phyloP scores from a whole-genome alignment of 1,284 basidiomycete species.

The Malassezia dermatis region DNA sequence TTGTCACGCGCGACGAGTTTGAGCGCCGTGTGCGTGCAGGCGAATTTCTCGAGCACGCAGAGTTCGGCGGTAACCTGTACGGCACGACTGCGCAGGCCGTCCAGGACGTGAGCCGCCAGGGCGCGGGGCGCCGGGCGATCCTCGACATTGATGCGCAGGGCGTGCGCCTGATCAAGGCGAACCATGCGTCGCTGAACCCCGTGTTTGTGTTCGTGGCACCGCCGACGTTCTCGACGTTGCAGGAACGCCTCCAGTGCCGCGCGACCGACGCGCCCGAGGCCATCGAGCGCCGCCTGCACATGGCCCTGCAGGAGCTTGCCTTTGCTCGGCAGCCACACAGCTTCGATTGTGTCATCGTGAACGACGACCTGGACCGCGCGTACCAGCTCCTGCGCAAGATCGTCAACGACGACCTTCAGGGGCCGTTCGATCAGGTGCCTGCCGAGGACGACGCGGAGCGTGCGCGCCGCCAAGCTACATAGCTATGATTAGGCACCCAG shows the following conservation, averaged over 20 bases:
- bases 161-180: constrained; percentile 59
- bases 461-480: background rate
- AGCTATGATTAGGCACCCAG: constrained; percentile 8
- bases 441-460: constrained; percentile 24
- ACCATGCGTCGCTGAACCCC: constrained; percentile 62
- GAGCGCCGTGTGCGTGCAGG: constrained; percentile 51
- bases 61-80: constrained; percentile 82
- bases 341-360: constrained; percentile 79
- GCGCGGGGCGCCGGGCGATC: constrained; percentile 58
- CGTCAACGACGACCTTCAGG: constrained; percentile 15
- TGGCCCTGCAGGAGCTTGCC: constrained; percentile 71
- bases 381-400: constrained; percentile 54
- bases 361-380: constrained; percentile 77
- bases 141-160: constrained; percentile 88
- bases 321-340: constrained; percentile 65
- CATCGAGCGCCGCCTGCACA: constrained; percentile 65
- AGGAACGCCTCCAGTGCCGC: constrained; percentile 60
- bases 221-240: constrained; percentile 56
- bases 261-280: constrained; percentile 74
- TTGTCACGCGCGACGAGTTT: constrained; percentile 53
- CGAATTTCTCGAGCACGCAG: constrained; percentile 57
- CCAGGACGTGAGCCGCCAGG: constrained; percentile 53
- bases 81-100: constrained; percentile 73
- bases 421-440: constrained; percentile 27
- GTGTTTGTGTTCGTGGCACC: constrained; percentile 90